Percentiles rank a stretch among this genome's conserved stretches.
phyloP scores from a whole-genome alignment of 306 rosid genomes.

The Nissolia schottii region DNA sequence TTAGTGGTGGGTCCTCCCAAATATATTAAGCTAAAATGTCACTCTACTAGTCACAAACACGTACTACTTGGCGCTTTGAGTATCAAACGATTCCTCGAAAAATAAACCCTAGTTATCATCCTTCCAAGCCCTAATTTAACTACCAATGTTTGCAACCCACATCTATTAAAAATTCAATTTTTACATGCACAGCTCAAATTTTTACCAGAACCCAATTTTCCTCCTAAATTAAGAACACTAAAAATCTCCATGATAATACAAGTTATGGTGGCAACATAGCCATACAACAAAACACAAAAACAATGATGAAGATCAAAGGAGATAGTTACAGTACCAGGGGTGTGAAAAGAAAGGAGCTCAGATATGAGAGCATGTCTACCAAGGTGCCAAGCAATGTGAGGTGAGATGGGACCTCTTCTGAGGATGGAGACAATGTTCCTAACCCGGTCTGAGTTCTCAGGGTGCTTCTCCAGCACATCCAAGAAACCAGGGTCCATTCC shows the following conservation, averaged over 20 bases:
- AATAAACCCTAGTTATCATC: neutral
- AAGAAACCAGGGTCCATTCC: conserved; percentile 72
- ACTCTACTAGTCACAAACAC: too few species aligned
- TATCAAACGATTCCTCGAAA: too few species aligned
- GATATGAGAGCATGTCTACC: conserved; percentile 51
- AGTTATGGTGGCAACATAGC: neutral
- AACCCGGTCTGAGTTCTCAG: conserved; percentile 80
- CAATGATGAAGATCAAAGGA: neutral
- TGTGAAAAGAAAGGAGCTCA: conserved; percentile 63
- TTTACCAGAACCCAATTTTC: neutral
- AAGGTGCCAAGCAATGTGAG: conserved; percentile 55
- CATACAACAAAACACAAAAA: neutral
- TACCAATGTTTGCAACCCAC: neutral
- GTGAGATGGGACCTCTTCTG: conserved; percentile 68
- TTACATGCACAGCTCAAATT: neutral
- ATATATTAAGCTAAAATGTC: too few species aligned
- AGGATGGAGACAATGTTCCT: conserved; percentile 82
- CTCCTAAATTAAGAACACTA: neutral
- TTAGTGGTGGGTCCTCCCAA: too few species aligned
- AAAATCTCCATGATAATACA: neutral
- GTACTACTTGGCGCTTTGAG: too few species aligned
- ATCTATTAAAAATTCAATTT: neutral
- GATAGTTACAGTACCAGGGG: conserved; percentile 45
- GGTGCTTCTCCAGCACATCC: conserved; percentile 84
- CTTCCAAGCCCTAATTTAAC: neutral